Base-by-base conservation (phyloP, 2,329 filamentous ascomycete species). In the Penicillium digitatum region DNA sequence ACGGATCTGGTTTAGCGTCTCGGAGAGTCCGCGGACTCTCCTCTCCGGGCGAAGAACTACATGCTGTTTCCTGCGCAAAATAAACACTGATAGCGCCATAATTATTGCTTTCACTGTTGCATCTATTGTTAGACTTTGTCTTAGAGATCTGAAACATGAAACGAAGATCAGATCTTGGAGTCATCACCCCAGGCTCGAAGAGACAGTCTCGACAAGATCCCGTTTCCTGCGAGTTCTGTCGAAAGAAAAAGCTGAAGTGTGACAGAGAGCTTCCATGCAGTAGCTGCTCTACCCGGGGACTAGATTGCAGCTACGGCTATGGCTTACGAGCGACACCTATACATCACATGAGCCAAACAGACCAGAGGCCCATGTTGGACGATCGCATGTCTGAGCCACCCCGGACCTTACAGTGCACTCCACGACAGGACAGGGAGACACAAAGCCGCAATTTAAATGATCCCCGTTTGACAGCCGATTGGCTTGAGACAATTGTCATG, bases 171-270 rank as follows among this genome's bases (percentile, higher is more conserved):
- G 22, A 24, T 3, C 8, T 49, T 2, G 47, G 55, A 4, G 11
- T 24, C 2, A 2, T 26, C 9, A 46, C 60, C 1, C 7, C 35
- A 38, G 26, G 20, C 4, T 16, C 56, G 2, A 54, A 50, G n/a
- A 69, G 65, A 46, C 61, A 60, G 7, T 38, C 55, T 24, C 58
- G 72, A 39, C 72, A 74, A 55, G 70, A 74, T 16, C 73, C 74
- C 0, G 72, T 76, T 1, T 76, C 74, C 0, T 76, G 73, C 46
- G 68, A 70, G 12, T 73, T 67, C 9, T 76, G 74, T 49, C 66
- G 73, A 3, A 62, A 64, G 57, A 72, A 73, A 59, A 74, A 82
- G 73, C 77, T 82, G 35, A 82, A 81, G 70, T 83, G 81, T 64
- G 77, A 82, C 62, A 76, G 80, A 3, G 74, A 74, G 43, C 68